These are phyloP conservation scores for Candida multigemmis DNA, from an alignment of 805 yeast species.

Conservation along the genomic window DNA sequence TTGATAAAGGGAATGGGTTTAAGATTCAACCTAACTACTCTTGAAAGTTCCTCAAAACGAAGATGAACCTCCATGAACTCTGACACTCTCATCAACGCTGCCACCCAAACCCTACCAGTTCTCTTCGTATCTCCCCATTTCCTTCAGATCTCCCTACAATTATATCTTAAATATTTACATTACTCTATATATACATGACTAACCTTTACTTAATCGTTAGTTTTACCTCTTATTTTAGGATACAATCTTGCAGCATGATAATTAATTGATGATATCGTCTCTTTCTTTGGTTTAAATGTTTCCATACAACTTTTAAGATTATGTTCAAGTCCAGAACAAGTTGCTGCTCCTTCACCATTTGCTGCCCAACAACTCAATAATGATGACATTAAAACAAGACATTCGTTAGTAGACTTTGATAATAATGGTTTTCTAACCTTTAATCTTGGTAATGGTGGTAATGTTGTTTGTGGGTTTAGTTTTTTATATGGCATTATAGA, in stretches of 20 bases:
- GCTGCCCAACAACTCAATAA: conserved; percentile 95
- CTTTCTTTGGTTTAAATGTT: conserved; percentile 27
- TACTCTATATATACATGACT: too few relatives aligned
- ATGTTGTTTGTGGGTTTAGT: conserved; percentile 28
- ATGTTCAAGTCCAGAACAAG: conserved; percentile 55
- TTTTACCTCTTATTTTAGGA: conserved; percentile 43
- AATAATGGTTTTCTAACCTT: conserved; percentile 58
- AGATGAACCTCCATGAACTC: too few relatives aligned
- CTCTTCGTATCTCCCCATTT: too few relatives aligned
- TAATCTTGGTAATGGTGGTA: conserved; percentile 69
- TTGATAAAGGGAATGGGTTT: too few relatives aligned
- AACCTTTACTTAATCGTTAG: conserved; percentile 21
- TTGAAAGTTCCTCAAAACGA: too few relatives aligned
- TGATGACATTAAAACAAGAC: conserved; percentile 75
- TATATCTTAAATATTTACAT: too few relatives aligned
- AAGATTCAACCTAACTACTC: too few relatives aligned
- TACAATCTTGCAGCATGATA: conserved; percentile 49
- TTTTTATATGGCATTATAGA: conserved; percentile 33
- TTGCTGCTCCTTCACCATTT: conserved; percentile 71
- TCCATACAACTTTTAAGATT: conserved; percentile 74
- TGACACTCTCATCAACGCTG: too few relatives aligned
- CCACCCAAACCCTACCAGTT: too few relatives aligned
- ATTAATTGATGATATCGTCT: conserved; percentile 37
- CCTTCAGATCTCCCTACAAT: too few relatives aligned
- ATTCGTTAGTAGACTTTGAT: conserved; percentile 55